Percentiles rank a stretch among this genome's conserved stretches.
Conservation (phyloP, 2,329 filamentous ascomycete genomes). For the Aspergillus viridinutans region DNA sequence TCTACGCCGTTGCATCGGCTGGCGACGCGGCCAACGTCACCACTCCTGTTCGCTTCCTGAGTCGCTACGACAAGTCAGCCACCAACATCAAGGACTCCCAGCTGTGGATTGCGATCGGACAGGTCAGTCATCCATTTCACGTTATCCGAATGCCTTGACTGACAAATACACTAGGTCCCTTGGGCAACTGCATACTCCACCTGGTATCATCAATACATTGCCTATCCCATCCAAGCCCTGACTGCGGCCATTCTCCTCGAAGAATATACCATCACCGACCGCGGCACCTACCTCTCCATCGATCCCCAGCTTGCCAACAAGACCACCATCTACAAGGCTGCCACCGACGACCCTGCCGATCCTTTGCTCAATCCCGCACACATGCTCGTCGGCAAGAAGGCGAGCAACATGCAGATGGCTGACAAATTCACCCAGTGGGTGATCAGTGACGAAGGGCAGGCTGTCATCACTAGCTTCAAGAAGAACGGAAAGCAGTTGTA, state of each 20-base stretch:
- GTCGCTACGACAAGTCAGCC: constrained; percentile 47
- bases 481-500: constrained; percentile 39
- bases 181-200: constrained; percentile 44
- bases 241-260: constrained; percentile 38
- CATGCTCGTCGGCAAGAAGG: constrained; percentile 36
- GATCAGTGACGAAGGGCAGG: constrained; percentile 31
- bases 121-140: constrained; percentile 18
- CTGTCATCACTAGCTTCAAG: constrained; percentile 35
- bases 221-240: constrained; percentile 46
- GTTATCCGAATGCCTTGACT: not conserved
- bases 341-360: constrained; percentile 36
- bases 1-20: constrained; percentile 25
- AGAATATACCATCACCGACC: constrained; percentile 48
- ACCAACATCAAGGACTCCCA: constrained; percentile 48
- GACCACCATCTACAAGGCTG: constrained; percentile 26
- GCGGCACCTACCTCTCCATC: constrained; percentile 44
- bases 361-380: constrained; percentile 44
- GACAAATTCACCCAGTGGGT: constrained; percentile 40
- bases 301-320: constrained; percentile 27
- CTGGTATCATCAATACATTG: constrained; percentile 48
- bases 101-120: constrained; percentile 46
- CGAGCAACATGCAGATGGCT: constrained; percentile 32
- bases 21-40: constrained; percentile 30
- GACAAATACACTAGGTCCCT: constrained; percentile 30
- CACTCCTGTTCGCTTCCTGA: constrained; percentile 40